These are phyloP conservation scores for Globisporangium apiculatum DNA, from an alignment of 352 stramenopile genomes.

Conservation along the genomic window DNA sequence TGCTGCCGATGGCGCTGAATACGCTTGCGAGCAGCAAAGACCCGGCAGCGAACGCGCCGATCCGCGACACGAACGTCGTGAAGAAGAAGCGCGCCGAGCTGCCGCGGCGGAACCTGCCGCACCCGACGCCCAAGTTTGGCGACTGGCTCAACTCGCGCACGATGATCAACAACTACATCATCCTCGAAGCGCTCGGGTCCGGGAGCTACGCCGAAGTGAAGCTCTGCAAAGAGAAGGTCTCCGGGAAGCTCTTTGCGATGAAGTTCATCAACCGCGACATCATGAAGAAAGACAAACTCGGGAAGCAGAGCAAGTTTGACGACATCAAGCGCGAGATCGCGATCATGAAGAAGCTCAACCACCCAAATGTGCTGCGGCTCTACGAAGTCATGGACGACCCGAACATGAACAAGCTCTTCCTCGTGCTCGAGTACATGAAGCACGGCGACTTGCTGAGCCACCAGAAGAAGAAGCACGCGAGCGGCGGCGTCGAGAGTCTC, in stretches of 20 bases:
- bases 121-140: conserved; percentile 72
- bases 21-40: conserved; percentile 12
- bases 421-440: conserved; percentile 97
- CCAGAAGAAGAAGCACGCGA: conserved; percentile 60
- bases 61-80: conserved; percentile 72
- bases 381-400: conserved; percentile 96
- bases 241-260: conserved; percentile 72
- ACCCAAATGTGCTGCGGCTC: conserved; percentile 92
- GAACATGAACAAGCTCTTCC: conserved; percentile 91
- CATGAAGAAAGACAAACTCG: conserved; percentile 81
- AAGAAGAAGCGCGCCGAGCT: conserved; percentile 81
- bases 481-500: conserved; percentile 26
- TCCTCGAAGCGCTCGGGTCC: conserved; percentile 77
- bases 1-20: conserved; percentile 32
- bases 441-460: conserved; percentile 66
- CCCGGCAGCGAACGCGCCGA: conserved; percentile 14
- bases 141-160: conserved; percentile 81
- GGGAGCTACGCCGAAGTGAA: conserved; percentile 90
- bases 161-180: conserved; percentile 94
- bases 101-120: conserved; percentile 64
- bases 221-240: conserved; percentile 80
- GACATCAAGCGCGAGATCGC: conserved; percentile 93
- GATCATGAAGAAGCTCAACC: conserved; percentile 96
- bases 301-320: conserved; percentile 72
- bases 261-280: conserved; percentile 87